phyloP scores from a whole-genome alignment of 1,284 basidiomycete species.

The Boletus subluridellus region DNA sequence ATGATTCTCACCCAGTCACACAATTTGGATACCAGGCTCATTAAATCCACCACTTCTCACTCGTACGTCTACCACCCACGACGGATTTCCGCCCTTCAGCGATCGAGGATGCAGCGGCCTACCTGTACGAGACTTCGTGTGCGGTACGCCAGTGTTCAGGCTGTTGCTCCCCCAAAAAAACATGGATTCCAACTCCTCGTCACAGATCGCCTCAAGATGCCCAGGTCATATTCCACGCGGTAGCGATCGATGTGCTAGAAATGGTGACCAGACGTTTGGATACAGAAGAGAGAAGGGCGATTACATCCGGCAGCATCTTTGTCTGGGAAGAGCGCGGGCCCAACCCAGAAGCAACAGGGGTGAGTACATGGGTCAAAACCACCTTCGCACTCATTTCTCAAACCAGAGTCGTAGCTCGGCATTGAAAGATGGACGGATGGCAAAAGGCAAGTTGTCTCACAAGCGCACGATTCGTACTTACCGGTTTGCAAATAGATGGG shows the following conservation, averaged over 20 bases:
- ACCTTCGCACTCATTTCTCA: constrained; percentile 2
- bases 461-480: constrained; percentile 31
- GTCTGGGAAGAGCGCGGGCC: constrained; percentile 80
- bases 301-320: constrained; percentile 68
- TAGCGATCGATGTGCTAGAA: constrained; percentile 55
- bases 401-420: constrained; percentile 46
- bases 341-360: constrained; percentile 63
- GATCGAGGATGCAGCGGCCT: constrained; percentile 41
- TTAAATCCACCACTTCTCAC: constrained; percentile 30
- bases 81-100: constrained; percentile 9
- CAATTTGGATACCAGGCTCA: constrained; percentile 23
- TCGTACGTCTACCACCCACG: constrained; percentile 21
- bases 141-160: constrained; percentile 22
- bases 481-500: constrained; percentile 47
- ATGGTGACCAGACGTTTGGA: constrained; percentile 74
- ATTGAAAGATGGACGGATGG: constrained; percentile 81
- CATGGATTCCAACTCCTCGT: constrained; percentile 35
- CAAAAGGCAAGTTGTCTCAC: constrained; percentile 46
- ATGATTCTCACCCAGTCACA: constrained; percentile 29
- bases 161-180: constrained; percentile 18
- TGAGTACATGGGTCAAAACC: constrained; percentile 35
- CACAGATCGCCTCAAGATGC: constrained; percentile 61
- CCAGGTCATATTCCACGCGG: constrained; percentile 72
- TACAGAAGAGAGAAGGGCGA: constrained; percentile 63
- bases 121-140: constrained; percentile 43